Base-by-base conservation (phyloP, 345 rosid genomes). In the Dimocarpus longan region DNA sequence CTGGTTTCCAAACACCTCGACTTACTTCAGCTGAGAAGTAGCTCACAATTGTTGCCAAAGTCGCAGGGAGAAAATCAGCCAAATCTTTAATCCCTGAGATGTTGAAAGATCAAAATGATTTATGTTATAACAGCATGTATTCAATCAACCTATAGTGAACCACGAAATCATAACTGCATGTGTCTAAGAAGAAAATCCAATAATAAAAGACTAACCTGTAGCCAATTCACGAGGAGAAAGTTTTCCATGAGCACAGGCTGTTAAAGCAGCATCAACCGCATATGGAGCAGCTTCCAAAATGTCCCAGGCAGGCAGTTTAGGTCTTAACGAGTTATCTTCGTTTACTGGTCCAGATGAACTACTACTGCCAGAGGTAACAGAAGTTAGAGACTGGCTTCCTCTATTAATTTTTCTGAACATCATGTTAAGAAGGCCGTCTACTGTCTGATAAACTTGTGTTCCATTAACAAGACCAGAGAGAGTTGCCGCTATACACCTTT, bases 1-100 rank as follows among this genome's bases (percentile, higher is more conserved):
- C 99, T 11, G 99, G 97, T 80, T 93, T 96, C 99, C 98, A 96
- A 76, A 96, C 91, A 60, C 98, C 89, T 70, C 99, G 85, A 76
- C 98, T 94, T 75, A 96, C 95, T 84, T 96, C 99, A 60, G 99
- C 93, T 4, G 99, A 94, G 86, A 96, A 93, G 88, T 91, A 96
- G 90, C 98, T 94, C 43, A 90, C 97, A 37, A 94, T 94, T 13
- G 99, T 85, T 68, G 95, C 92, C 85, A 96, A 85, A 81, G 92
- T 89, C 68, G 98, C 99, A 11, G 99, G 99, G 42, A 96, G 95
- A 85, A 90, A 93, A 89, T 96, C 99, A 50, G 98, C 91, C 67
- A 96, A 86, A 84, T 93, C 98, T 87, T 96, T 96, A 80, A 96
- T 90, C 83, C 99, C 98, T 96, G 91, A 78, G 72, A 81, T 57